These are phyloP conservation scores for Parasarocladium wereldwijsianum DNA, from an alignment of 2,329 filamentous ascomycete species.

Conservation along the genomic window DNA sequence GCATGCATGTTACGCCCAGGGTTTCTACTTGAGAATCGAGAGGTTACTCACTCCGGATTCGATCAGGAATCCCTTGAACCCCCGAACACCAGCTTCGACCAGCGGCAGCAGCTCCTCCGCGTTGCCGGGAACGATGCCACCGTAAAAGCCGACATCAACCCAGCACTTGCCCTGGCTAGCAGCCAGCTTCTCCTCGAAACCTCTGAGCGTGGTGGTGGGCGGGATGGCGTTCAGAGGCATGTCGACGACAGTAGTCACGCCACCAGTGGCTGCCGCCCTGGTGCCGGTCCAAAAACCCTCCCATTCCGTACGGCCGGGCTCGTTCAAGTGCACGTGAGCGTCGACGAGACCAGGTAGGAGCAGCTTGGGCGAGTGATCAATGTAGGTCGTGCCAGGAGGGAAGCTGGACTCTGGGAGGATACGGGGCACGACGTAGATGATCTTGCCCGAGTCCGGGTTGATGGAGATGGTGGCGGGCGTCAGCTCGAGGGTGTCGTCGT, in stretches of 20 bases:
- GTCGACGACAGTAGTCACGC: conserved; percentile 91
- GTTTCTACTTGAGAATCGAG: not conserved
- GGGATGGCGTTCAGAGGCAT: conserved; percentile 98
- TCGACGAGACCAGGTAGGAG: conserved; percentile 87
- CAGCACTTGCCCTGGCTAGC: conserved; percentile 83
- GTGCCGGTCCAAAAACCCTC: conserved; percentile 96
- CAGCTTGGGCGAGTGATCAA: conserved; percentile 71
- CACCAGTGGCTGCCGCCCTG: conserved; percentile 82
- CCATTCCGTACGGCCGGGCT: conserved; percentile 95
- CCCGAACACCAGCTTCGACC: conserved; percentile 73
- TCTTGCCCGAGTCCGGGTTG: conserved; percentile 69
- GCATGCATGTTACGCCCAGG: conserved; percentile 3
- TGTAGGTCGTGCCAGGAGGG: conserved; percentile 56
- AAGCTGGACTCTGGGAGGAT: conserved; percentile 67
- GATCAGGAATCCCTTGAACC: conserved; percentile 96
- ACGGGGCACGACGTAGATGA: conserved; percentile 57
- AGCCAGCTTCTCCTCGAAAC: conserved; percentile 70
- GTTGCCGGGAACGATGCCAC: conserved; percentile 87
- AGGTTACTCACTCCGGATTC: conserved; percentile 70
- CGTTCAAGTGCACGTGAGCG: conserved; percentile 94
- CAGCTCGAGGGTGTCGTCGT: conserved; percentile 44
- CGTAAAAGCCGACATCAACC: conserved; percentile 98
- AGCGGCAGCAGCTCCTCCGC: conserved; percentile 62
- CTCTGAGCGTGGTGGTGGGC: conserved; percentile 77
- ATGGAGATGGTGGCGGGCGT: conserved; percentile 74